Percentiles rank a stretch among this genome's conserved stretches.
These are phyloP conservation scores for Mycena galopus DNA, from an alignment of 768 basidiomycete genomes.

Conservation along the genomic window DNA sequence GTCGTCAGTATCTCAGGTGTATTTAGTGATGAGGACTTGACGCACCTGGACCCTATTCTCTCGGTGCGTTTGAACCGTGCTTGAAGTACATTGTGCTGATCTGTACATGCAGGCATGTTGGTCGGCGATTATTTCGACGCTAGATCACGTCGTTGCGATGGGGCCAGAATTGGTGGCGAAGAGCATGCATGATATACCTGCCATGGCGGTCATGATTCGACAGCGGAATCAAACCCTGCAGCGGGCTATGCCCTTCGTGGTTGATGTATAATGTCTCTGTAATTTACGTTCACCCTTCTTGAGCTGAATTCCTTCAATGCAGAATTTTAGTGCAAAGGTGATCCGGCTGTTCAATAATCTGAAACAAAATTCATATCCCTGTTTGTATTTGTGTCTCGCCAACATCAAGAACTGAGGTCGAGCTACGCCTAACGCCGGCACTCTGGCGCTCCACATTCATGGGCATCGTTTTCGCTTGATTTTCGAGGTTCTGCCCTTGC, in stretches of 20 bases:
- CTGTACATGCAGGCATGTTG: conserved; percentile 16
- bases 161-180: not conserved
- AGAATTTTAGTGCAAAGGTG: too few relatives aligned
- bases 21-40: conserved; percentile 21
- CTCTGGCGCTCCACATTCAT: too few relatives aligned
- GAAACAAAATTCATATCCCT: too few relatives aligned
- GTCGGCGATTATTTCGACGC: not conserved
- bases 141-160: not conserved
- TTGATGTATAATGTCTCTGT: not conserved
- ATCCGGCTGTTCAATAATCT: too few relatives aligned
- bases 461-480: too few relatives aligned
- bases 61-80: conserved; percentile 5
- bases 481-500: too few relatives aligned
- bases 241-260: conserved; percentile 3
- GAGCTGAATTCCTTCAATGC: too few relatives aligned
- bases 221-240: conserved; percentile 10
- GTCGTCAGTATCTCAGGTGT: conserved; percentile 10
- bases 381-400: too few relatives aligned
- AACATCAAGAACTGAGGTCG: too few relatives aligned
- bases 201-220: conserved; percentile 18
- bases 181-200: not conserved
- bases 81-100: not conserved
- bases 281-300: too few relatives aligned
- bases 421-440: too few relatives aligned
- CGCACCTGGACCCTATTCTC: conserved; percentile 4